Base-by-base conservation (phyloP, 2,329 filamentous ascomycete genomes). In the Fusarium coicis region DNA sequence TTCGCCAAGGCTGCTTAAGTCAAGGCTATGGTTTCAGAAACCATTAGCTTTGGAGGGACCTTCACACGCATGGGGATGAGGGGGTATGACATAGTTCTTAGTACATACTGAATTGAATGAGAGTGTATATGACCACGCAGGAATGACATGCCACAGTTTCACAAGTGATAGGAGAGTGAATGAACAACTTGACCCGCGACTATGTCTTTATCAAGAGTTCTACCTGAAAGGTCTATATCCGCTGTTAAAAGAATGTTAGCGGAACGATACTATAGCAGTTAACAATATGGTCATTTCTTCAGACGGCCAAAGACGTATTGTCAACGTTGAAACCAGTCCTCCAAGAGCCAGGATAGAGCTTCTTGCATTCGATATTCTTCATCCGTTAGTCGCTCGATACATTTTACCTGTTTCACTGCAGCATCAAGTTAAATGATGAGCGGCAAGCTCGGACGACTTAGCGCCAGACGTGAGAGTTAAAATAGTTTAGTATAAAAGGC, bases 151-250 rank as follows among this genome's bases (percentile, higher is more conserved):
- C 7, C 16, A 18, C 6, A 9, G 16, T 9, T 44, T 5, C 10
- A 16, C 4, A 19, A 18, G 7, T 9, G 5, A 12, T 12, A 2
- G 4, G 10, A 43, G n/a, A 43, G 2, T 40, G 12, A 5, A 43
- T 11, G 1, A 18, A 26, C 3, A 2, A 9, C 1, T 19, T 19
- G 8, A 9, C 11, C 43, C 4, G 10, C 26, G 16, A 10, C 4
- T 0, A 14, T 26, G 5, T 26, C 7, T 26, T 11, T 9, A 4
- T 7, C 12, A 44, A 12, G 7, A 18, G 1, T 26, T 26, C 7
- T 26, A 43, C 4, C 16, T 0, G n/a, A 11, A 18, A 1, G 16
- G 2, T 9, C 7, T 18, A 0, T 11, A 23, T 5, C 2, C 10
- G 2, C n/a, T 11, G 5, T 18, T 0, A 4, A 44, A 12, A 7